Base-by-base conservation (phyloP, 306 rosid species). In the Astragalus glycyphyllos region DNA sequence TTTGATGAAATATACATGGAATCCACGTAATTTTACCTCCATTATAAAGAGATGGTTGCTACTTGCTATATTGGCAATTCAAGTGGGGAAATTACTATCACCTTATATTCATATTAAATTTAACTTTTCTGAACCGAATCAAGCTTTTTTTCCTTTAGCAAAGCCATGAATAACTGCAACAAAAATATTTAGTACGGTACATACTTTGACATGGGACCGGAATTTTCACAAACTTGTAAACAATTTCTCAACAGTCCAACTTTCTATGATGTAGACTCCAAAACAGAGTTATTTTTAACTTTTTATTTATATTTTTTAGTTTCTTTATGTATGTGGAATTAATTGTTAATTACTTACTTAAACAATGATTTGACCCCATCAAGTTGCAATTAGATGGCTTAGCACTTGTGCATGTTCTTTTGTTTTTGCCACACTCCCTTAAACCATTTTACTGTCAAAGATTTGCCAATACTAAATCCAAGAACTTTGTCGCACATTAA, bases 401-500 rank as follows among this genome's bases (percentile, higher is more conserved):
- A 46, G 71, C 69, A 46, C 68, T 56, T 11, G 35, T 55, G 72
- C 55, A n/a, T 4, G 16, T 10, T 11, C 15, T 60, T 60, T 50
- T 46, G 48, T 14, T 31, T 46, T 57, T 29, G 3, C 44, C 65
- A 55, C 41, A 29, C 14, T 47, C 14, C 42, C 42, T 35, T n/a
- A 49, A 50, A 12, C 13, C 48, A n/a, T 50, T 65, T 74, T 32
- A 50, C 57, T 11, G 42, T 55, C 37, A 73, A 41, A 9, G 37
- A 31, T 50, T 59, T 40, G 48, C 12, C 48, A 64, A 55, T 34
- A 40, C 11, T 13, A 58, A 44, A 68, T 67, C 11, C 40, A 57
- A 72, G 60, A 72, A 38, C n/a, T 57, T 5, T 61, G 61, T 72
- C 16, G 64, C 37, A 45, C 65, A 59, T 32, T 17, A 38, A 68